phyloP scores from a whole-genome alignment of 495 filamentous ascomycete genomes.

The Penicillium desertorum region DNA sequence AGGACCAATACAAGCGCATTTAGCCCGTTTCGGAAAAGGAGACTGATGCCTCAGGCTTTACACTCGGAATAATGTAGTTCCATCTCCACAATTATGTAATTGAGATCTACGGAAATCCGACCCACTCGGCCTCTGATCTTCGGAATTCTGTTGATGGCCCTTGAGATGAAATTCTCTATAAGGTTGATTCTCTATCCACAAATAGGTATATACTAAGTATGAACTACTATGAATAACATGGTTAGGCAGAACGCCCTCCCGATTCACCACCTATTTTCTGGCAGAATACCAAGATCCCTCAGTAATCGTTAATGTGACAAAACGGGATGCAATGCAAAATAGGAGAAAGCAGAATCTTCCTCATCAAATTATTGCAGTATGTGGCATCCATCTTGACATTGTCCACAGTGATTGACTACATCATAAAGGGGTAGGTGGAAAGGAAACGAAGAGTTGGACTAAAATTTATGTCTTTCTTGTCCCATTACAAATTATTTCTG shows the following conservation, averaged over 20 bases:
- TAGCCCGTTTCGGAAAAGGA: not conserved
- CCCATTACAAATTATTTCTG: not conserved
- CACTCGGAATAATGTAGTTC: not conserved
- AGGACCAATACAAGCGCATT: conserved; percentile 1
- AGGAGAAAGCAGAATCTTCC: not conserved
- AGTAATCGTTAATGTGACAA: not conserved
- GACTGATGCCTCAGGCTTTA: not conserved
- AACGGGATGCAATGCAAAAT: not conserved
- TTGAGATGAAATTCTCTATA: no score
- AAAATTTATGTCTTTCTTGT: not conserved
- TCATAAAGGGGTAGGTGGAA: not conserved
- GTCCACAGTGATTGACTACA: not conserved
- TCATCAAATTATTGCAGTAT: not conserved
- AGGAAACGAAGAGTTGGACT: not conserved
- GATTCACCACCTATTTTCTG: no score
- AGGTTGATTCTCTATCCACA: no score
- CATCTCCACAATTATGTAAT: conserved; percentile 1
- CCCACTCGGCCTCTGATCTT: no score
- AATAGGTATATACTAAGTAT: no score
- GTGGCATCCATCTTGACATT: not conserved
- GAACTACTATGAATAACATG: no score
- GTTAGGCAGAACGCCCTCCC: no score
- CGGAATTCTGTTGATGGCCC: no score
- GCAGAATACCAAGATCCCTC: no score
- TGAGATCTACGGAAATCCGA: no score